Evolutionary conservation across 2,329 filamentous ascomycete genomes (phyloP), one percentile per base, ranked within the genome.

Genomic region (Pseudocercospora pini-densiflorae): DNA sequence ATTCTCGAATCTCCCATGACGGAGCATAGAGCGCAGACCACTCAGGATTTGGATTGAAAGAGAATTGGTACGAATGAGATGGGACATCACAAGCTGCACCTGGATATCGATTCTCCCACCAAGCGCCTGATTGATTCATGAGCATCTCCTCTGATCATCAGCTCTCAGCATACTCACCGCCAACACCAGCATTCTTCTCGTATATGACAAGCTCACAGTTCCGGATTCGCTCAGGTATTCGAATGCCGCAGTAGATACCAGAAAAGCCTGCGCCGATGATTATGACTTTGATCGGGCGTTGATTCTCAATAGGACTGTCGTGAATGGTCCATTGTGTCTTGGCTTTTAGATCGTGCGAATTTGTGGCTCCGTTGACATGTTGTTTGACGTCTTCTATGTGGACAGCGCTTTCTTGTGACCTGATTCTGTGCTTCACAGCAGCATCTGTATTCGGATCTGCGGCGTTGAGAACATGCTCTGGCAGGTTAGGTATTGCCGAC

Each of bases 241-340:
- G 74, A 59, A 83, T 82, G 3, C 79, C 80, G 43, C 76, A 77
- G 63, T 82, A 82, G 8, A 83, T 79, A 21, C 80, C 80, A 0
- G 79, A 81, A 58, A 79, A 82, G 0, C 80, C 80, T 43, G 80
- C 80, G 31, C 80, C 80, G 27, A 83, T 81, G 3, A 82, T 78
- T 60, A 83, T 80, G 47, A 82, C 79, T 58, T 76, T 81, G 24
- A 83, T 72, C 3, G 75, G 79, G 6, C 81, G 75, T 45, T 78
- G 73, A 62, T 82, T 81, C 61, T 83, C 81, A n/a, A 82, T 73
- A 0, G 79, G 77, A 1, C 68, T 66, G 61, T 82, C 78, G 58
- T 77, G 76, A 2, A 82, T 71, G 9, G 73, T 69, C 72, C 74
- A 78, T 12, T 63, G 55, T 5, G 63, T 21, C 16, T 64, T 60